Conservation (phyloP, 257 asterid genomes). For the Forsythia suspensa region DNA sequence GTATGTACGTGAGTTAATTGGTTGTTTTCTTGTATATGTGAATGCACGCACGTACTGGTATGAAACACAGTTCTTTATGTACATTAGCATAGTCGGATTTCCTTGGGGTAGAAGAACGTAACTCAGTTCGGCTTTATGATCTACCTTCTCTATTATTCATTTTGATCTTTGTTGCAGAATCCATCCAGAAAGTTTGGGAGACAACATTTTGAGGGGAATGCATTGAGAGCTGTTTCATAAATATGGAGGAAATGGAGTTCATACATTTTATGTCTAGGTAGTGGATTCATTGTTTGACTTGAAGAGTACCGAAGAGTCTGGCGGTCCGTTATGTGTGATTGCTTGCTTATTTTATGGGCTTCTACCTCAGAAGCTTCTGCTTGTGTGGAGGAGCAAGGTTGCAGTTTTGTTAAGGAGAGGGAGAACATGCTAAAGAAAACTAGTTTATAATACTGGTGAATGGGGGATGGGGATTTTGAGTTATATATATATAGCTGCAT, state of each 20-base stretch:
- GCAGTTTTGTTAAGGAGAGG: conserved; percentile 14
- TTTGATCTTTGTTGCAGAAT: conserved; percentile 40
- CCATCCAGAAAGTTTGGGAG: conserved; percentile 28
- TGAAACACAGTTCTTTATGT: not conserved
- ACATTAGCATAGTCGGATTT: not conserved
- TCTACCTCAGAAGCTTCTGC: conserved; percentile 14
- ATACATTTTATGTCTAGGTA: conserved; percentile 11
- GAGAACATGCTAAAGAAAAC: conserved; percentile 16
- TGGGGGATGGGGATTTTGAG: conserved; percentile 14
- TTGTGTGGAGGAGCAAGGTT: conserved; percentile 2
- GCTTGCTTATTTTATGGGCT: conserved; percentile 1
- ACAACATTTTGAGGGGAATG: conserved; percentile 24
- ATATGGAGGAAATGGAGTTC: conserved; percentile 13
- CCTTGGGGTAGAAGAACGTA: not conserved
- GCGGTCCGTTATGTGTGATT: not conserved
- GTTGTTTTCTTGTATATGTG: not conserved
- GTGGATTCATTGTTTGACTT: conserved; percentile 7
- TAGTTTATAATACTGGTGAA: conserved; percentile 7
- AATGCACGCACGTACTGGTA: not conserved
- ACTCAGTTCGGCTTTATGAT: not conserved
- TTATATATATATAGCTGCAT: not conserved
- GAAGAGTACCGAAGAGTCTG: conserved; percentile 20
- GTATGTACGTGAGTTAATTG: not conserved
- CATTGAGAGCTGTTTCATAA: conserved; percentile 52
- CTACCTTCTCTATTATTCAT: not conserved